phyloP scores from a whole-genome alignment of 495 filamentous ascomycete genomes.

The Penicillium nucicola region DNA sequence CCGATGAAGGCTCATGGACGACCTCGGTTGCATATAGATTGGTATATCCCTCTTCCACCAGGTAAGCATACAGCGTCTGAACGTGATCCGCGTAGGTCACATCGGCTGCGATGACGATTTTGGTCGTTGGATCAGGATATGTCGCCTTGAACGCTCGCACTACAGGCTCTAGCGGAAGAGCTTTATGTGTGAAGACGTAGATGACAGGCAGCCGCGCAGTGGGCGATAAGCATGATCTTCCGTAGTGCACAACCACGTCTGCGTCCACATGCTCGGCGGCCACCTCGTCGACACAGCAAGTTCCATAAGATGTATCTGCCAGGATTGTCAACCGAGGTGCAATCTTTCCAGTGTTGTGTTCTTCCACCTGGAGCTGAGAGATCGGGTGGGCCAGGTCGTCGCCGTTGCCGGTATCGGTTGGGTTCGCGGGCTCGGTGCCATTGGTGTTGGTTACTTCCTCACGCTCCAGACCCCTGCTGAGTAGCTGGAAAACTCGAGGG shows the following conservation, averaged over 20 bases:
- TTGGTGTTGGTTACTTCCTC: slow-evolving; percentile 17
- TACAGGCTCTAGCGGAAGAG: slow-evolving; percentile 56
- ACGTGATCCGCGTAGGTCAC: slow-evolving; percentile 79
- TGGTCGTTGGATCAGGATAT: slow-evolving; percentile 59
- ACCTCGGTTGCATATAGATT: slow-evolving; percentile 67
- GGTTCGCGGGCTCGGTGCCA: slow-evolving; percentile 8
- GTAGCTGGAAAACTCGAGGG: slow-evolving; percentile 69
- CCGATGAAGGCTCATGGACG: slow-evolving; percentile 72
- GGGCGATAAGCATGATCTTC: slow-evolving; percentile 85
- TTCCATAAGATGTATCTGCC: slow-evolving; percentile 93
- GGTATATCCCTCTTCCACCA: slow-evolving; percentile 62
- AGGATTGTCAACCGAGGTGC: slow-evolving; percentile 73
- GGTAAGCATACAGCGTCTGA: slow-evolving; percentile 40
- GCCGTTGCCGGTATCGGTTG: slow-evolving; percentile 10
- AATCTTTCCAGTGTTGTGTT: slow-evolving; percentile 17
- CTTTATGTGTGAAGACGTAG: slow-evolving; percentile 80
- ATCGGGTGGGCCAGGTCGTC: slow-evolving; percentile 25
- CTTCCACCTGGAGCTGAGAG: slow-evolving; percentile 28
- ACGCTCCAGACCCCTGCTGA: slow-evolving; percentile 58
- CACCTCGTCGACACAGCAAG: slow-evolving; percentile 96
- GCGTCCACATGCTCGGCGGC: slow-evolving; percentile 92
- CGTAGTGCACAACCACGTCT: slow-evolving; percentile 92
- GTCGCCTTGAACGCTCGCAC: slow-evolving; percentile 62
- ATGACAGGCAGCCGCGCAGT: slow-evolving; percentile 86
- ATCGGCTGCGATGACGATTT: slow-evolving; percentile 83